Base-by-base conservation (phyloP, 2,329 filamentous ascomycete genomes). In the Dendrostoma leiphaemia region DNA sequence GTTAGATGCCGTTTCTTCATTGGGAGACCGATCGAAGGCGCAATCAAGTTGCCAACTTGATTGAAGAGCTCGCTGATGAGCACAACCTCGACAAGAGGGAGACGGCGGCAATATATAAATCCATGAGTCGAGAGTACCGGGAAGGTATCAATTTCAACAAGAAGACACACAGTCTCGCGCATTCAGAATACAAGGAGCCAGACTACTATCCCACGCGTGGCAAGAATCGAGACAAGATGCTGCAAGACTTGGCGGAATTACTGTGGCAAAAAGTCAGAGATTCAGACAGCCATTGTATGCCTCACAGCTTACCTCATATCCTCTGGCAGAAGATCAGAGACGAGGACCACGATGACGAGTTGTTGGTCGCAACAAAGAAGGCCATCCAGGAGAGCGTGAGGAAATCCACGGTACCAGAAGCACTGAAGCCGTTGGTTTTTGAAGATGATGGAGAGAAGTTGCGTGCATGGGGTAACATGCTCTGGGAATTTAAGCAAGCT, bases 1-100 rank as follows among this genome's bases (percentile, higher is more conserved):
- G 26, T 0, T 19, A 74, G 70, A 69, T 72, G 66, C 71, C 71
- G 1, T 74, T 67, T 41, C 66, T 75, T 1, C 71, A 75, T 23
- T 75, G 72, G 71, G 72, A 75, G 29, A 71, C 67, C 0, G 69
- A 71, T 9, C 61, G 65, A 1, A 69, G 63, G 40, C 64, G 66
- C 4, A 60, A 64, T 0, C 61, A 60, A 6, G 63, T 70, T 13
- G 61, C 67, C 0, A 54, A 46, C 0, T 58, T 66, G 21, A 71
- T 73, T 9, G 59, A 61, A 32, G 53, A 61, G 7, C 21, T 31
- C n/a, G 45, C 59, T 51, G 5, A 55, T 49, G 12, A 61, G 52
- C 13, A 50, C 31, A 15, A 56, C 6, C 31, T 40, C 4, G 48
- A 48, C 3, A 19, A 47, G 8, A 29, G 48, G 3, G 43, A 48